Evolutionary conservation across 768 basidiomycete species (phyloP).

Genomic region (Leucocoprinus leucothites): DNA sequence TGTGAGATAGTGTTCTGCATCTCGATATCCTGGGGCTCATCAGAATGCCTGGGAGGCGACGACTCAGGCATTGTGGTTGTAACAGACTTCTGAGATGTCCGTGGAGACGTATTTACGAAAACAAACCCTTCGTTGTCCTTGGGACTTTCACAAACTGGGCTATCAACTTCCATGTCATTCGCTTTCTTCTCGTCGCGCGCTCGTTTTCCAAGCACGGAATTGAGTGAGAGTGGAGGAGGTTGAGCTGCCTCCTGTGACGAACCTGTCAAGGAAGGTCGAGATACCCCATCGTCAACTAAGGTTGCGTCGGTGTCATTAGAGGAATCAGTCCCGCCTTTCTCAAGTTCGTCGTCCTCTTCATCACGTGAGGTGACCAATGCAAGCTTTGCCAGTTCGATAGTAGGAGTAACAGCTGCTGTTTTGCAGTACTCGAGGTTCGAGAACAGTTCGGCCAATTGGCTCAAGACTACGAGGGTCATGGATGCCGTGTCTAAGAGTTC

Average conservation of each 20-base stretch:
- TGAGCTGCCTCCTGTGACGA: constrained; percentile 19
- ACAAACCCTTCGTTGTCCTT: constrained; percentile 34
- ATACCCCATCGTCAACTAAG: constrained; percentile 71
- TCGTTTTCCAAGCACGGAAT: constrained; percentile 70
- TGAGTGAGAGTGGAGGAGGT: constrained; percentile 35
- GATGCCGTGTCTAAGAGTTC: background rate
- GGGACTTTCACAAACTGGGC: constrained; percentile 32
- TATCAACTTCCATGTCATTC: constrained; percentile 59
- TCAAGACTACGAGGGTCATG: constrained; percentile 56
- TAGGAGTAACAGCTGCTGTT: constrained; percentile 71
- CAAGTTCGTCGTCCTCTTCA: constrained; percentile 81
- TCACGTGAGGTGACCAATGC: constrained; percentile 89
- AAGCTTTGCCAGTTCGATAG: constrained; percentile 84
- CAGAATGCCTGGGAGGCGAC: constrained; percentile 28
- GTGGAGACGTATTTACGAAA: constrained; percentile 28
- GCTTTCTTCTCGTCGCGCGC: constrained; percentile 44
- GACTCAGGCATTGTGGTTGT: constrained; percentile 26
- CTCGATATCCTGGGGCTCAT: constrained; percentile 29
- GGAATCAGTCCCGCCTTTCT: constrained; percentile 70
- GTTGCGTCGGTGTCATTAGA: constrained; percentile 90
- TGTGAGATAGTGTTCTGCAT: constrained; percentile 25
- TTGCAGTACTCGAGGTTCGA: constrained; percentile 68
- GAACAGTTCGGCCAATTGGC: constrained; percentile 77
- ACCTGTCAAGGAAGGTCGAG: constrained; percentile 29
- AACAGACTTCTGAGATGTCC: constrained; percentile 14